Percentiles rank a stretch among this genome's conserved stretches.
phyloP scores from a whole-genome alignment of 2,329 filamentous ascomycete species.

The Stemphylium vesicarium region DNA sequence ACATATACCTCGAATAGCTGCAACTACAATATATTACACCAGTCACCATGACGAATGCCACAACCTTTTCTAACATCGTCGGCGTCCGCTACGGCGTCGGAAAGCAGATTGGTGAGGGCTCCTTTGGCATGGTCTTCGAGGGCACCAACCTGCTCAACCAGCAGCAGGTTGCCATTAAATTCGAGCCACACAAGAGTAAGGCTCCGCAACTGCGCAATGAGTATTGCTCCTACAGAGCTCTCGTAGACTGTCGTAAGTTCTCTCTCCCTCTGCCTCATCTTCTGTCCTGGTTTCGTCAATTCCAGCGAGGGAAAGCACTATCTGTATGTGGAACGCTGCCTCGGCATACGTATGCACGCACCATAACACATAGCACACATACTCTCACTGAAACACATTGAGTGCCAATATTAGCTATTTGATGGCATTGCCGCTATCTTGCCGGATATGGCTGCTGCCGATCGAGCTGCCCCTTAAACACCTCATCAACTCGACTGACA shows the following conservation, averaged over 20 bases:
- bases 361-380: no score
- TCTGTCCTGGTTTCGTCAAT: background rate
- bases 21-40: no score
- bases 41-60: no score
- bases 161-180: constrained; percentile 99
- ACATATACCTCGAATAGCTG: no score
- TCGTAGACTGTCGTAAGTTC: constrained; percentile 97
- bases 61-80: constrained; percentile 96
- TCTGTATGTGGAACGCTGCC: background rate
- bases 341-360: no score
- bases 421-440: no score
- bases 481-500: constrained; percentile 19
- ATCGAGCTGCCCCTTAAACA: background rate
- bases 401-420: no score
- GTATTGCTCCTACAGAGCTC: constrained; percentile 98
- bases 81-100: constrained; percentile 98
- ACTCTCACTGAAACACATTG: no score
- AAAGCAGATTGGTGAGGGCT: constrained; percentile 99
- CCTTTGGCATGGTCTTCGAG: constrained; percentile 98
- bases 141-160: constrained; percentile 98
- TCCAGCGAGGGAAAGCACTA: no score
- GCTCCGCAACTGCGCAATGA: constrained; percentile 97
- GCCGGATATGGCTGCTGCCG: background rate
- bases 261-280: constrained; percentile 12
- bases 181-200: constrained; percentile 98